These are phyloP conservation scores for Alternaria sp. DNA, from an alignment of 2,329 filamentous ascomycete genomes.

Conservation along the genomic window DNA sequence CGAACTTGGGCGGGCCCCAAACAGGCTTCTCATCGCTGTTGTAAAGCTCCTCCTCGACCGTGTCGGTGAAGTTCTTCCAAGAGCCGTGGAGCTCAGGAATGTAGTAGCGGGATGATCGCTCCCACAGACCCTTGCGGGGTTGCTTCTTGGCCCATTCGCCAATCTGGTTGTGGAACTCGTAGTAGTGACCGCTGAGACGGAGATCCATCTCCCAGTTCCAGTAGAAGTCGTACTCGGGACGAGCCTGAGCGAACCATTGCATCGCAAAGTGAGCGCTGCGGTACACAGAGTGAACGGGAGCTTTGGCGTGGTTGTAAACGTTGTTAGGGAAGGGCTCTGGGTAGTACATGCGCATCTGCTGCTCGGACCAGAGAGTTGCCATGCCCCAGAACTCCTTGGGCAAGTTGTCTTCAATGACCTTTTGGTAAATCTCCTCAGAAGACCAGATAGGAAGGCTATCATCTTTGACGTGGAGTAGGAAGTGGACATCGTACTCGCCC, in stretches of 20 bases:
- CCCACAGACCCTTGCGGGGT: conserved; percentile 77
- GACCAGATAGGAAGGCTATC: conserved; percentile 80
- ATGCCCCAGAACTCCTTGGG: conserved; percentile 89
- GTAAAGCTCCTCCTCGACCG: conserved; percentile 68
- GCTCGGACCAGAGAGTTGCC: conserved; percentile 91
- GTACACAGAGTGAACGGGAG: conserved; percentile 88
- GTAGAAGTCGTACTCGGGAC: conserved; percentile 62
- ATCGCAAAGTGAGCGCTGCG: conserved; percentile 65
- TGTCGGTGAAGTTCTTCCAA: conserved; percentile 72
- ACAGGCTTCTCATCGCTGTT: conserved; percentile 61
- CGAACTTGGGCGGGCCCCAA: conserved; percentile 68
- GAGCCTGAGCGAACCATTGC: conserved; percentile 62
- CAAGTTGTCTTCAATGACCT: conserved; percentile 72
- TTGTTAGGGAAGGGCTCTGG: conserved; percentile 85
- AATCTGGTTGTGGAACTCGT: conserved; percentile 77
- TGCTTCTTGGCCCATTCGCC: conserved; percentile 71
- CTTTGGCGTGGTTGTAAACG: conserved; percentile 67
- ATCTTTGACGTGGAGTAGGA: conserved; percentile 87
- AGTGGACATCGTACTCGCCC: conserved; percentile 85
- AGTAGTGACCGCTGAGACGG: conserved; percentile 82
- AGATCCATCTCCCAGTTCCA: conserved; percentile 96
- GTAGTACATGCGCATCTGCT: conserved; percentile 91
- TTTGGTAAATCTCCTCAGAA: conserved; percentile 72
- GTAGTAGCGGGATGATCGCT: conserved; percentile 76
- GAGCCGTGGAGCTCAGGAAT: conserved; percentile 74